Conservation (phyloP, 2,329 filamentous ascomycete species). For the Colletotrichum navitas region DNA sequence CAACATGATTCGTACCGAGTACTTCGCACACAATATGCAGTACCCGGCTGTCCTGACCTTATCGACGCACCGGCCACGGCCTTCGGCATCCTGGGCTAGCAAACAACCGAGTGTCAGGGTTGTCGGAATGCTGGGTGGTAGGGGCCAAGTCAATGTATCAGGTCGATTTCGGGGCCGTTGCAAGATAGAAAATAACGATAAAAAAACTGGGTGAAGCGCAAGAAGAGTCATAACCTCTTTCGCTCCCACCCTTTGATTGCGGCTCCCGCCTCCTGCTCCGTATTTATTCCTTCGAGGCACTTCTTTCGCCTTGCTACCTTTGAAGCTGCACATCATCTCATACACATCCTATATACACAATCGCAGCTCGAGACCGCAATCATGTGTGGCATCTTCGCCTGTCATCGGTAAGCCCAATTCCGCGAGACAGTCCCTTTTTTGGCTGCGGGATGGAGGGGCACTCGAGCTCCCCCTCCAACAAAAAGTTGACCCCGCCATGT, state of each 20-base stretch:
- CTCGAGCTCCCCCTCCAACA: constrained; percentile 45
- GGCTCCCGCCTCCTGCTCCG: constrained; percentile 34
- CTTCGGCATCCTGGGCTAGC: constrained; percentile 7
- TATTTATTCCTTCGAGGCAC: constrained; percentile 37
- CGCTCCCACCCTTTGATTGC: constrained; percentile 28
- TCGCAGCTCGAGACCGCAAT: constrained; percentile 56
- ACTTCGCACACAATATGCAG: not conserved
- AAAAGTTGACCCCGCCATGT: constrained; percentile 50
- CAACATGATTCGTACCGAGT: constrained; percentile 10
- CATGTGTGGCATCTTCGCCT: constrained; percentile 98
- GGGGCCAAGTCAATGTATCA: constrained; percentile 38
- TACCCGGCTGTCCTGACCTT: constrained; percentile 6
- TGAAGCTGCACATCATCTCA: constrained; percentile 23
- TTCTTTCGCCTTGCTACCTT: constrained; percentile 26
- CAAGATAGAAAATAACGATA: constrained; percentile 22
- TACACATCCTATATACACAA: constrained; percentile 21
- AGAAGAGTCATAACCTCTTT: constrained; percentile 41
- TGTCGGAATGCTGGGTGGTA: constrained; percentile 24
- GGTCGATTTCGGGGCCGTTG: constrained; percentile 29
- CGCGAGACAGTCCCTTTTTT: constrained; percentile 37
- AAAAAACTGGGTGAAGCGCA: constrained; percentile 40
- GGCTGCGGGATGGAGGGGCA: constrained; percentile 53
- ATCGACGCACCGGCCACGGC: constrained; percentile 19
- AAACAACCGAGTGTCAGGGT: constrained; percentile 33
- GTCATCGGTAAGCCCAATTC: constrained; percentile 75